Base-by-base conservation (phyloP, 139 green algal species). In the Volvox reticuliferus region DNA sequence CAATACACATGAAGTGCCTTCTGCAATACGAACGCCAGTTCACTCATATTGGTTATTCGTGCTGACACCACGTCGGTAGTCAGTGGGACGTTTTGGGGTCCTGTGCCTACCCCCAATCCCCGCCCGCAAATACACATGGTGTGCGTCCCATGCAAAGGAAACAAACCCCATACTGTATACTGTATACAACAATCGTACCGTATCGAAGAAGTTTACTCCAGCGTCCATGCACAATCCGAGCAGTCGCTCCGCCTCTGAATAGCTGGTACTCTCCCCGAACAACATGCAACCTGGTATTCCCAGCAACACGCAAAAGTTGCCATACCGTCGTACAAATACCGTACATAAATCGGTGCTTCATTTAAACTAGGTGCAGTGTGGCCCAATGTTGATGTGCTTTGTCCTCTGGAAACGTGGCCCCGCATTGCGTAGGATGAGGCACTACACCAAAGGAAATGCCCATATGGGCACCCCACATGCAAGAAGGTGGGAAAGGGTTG, bases 141-240 rank as follows among this genome's bases (percentile, higher is more conserved):
- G n/a, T n/a, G n/a, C n/a, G n/a, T n/a, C n/a, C n/a, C n/a, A n/a
- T n/a, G n/a, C n/a, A n/a, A n/a, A n/a, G n/a, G n/a, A n/a, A n/a
- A n/a, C n/a, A n/a, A n/a, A n/a, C n/a, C n/a, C n/a, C n/a, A n/a
- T n/a, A n/a, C n/a, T n/a, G n/a, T n/a, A n/a, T n/a, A n/a, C n/a
- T n/a, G n/a, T n/a, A n/a, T n/a, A n/a, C n/a, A 55, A 55, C 44
- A 9, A 55, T 32, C 78, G 69, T 79, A 88, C 98, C 17, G 91
- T 97, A 93, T 99, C 98, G 26, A 99, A 98, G 77, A 98, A 97
- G 75, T 96, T 98, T 35, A 98, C 91, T 0, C 98, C 98, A 1
- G 22, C 21, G 1, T 98, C 97, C 55, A 93, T 79, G 73, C 96
- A 97, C 18, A 35, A 61, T 32, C 82, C 87, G 21, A 99, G 75